These are phyloP conservation scores for Abrus pulchellus DNA, from an alignment of 306 rosid genomes.

Conservation along the genomic window DNA sequence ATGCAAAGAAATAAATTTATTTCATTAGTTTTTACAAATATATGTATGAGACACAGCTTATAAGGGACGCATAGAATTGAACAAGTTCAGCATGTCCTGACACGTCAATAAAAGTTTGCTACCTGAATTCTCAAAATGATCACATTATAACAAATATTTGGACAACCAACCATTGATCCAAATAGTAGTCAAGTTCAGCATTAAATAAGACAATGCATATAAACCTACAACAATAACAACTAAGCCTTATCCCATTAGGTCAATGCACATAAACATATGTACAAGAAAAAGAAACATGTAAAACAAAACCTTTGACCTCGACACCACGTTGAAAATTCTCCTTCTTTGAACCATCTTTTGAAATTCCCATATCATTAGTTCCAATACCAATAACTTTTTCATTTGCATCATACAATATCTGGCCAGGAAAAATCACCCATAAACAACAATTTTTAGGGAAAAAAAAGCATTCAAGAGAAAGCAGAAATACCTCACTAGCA, in stretches of 20 bases:
- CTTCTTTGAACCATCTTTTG: conserved; percentile 93
- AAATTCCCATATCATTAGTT: conserved; percentile 95
- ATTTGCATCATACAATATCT: conserved; percentile 81
- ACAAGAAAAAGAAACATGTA: conserved; percentile 39
- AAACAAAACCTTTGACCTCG: conserved; percentile 81
- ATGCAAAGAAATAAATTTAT: conserved; percentile 20
- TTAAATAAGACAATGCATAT: conserved; percentile 10
- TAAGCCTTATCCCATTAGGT: too few relatives aligned
- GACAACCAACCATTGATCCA: conserved; percentile 13
- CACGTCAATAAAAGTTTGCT: background rate
- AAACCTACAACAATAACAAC: too few relatives aligned
- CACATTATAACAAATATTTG: conserved; percentile 18
- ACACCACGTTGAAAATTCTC: conserved; percentile 86
- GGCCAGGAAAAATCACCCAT: conserved; percentile 44
- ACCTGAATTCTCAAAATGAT: conserved; percentile 11
- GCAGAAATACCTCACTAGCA: conserved; percentile 84
- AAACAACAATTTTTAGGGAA: conserved; percentile 40
- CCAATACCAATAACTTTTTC: conserved; percentile 79
- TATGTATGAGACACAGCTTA: conserved; percentile 7
- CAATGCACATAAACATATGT: conserved; percentile 13
- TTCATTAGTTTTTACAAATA: conserved; percentile 12
- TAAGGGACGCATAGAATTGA: conserved; percentile 18
- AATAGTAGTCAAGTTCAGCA: conserved; percentile 30
- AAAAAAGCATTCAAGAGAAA: conserved; percentile 33
- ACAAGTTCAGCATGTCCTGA: conserved; percentile 9